Conservation (phyloP, 208 protist genomes). For the Trypanosoma grayi region DNA sequence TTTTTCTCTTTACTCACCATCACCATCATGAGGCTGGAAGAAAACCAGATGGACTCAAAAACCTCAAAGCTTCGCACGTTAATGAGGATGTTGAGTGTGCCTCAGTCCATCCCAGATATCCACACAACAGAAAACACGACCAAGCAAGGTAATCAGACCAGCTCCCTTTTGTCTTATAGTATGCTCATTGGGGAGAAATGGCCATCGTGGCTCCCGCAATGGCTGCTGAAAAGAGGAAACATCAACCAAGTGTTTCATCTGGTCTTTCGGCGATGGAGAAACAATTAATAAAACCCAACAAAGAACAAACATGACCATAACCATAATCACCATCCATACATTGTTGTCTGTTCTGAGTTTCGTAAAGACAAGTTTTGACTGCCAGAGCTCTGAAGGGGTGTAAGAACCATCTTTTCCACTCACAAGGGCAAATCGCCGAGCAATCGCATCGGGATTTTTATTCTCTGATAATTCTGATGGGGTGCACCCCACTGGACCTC, state of each 20-base stretch:
- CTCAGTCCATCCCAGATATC: constrained; percentile 31
- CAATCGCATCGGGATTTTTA: constrained; percentile 3
- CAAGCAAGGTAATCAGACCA: constrained; percentile 20
- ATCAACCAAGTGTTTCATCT: neutral
- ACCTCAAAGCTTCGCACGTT: neutral
- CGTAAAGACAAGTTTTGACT: neutral
- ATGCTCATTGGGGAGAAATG: constrained; percentile 21
- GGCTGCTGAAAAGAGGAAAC: constrained; percentile 25
- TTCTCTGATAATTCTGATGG: constrained; percentile 10
- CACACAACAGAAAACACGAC: constrained; percentile 23
- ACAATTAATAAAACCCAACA: constrained; percentile 5
- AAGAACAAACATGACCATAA: constrained; percentile 21
- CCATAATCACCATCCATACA: neutral
- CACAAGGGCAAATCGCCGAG: constrained; percentile 7
- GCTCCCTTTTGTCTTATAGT: constrained; percentile 15
- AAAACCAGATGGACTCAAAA: neutral
- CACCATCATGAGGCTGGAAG: neutral
- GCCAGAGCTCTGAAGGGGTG: constrained; percentile 33
- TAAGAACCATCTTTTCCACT: constrained; percentile 20
- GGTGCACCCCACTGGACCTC: constrained; percentile 16
- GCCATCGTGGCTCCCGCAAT: constrained; percentile 14
- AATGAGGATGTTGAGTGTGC: constrained; percentile 13
- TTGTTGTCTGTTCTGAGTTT: constrained; percentile 3
- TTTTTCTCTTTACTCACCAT: too few species aligned
- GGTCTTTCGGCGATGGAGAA: neutral